Percentiles rank a stretch among this genome's conserved stretches.
Conservation (phyloP, 306 rosid genomes). For the Vicia sativa region DNA sequence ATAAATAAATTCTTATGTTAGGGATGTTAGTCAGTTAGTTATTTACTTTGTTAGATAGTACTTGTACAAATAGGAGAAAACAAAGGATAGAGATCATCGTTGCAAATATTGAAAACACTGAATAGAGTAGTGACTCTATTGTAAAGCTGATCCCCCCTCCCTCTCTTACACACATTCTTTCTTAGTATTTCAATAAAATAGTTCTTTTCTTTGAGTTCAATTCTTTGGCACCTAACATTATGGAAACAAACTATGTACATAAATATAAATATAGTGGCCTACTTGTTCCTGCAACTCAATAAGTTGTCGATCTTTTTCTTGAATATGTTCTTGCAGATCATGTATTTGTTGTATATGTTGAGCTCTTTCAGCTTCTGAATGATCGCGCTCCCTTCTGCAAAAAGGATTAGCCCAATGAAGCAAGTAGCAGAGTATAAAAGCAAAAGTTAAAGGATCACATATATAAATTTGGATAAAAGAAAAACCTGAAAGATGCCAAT, state of each 20-base stretch:
- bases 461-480: slow-evolving; percentile 30
- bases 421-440: slow-evolving; percentile 15
- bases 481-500: slow-evolving; percentile 81
- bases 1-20: not conserved
- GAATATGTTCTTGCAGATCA: slow-evolving; percentile 91
- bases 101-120: too few species aligned
- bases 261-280: slow-evolving; percentile 22
- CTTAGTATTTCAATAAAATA: too few species aligned
- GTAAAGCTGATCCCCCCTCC: too few species aligned
- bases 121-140: too few species aligned
- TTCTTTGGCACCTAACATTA: not conserved
- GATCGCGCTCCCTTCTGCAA: slow-evolving; percentile 94
- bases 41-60: too few species aligned
- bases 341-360: slow-evolving; percentile 86
- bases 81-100: too few species aligned
- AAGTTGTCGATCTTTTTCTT: slow-evolving; percentile 92
- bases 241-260: slow-evolving; percentile 12
- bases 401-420: slow-evolving; percentile 27
- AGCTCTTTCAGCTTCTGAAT: slow-evolving; percentile 94
- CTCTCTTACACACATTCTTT: too few species aligned
- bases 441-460: slow-evolving; percentile 23
- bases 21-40: too few species aligned
- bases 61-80: too few species aligned
- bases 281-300: slow-evolving; percentile 95
- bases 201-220: too few species aligned